Evolutionary conservation across 139 green algal genomes (phyloP), one percentile per base, ranked within the genome.

Genomic region (Mychonastes homosphaera): DNA sequence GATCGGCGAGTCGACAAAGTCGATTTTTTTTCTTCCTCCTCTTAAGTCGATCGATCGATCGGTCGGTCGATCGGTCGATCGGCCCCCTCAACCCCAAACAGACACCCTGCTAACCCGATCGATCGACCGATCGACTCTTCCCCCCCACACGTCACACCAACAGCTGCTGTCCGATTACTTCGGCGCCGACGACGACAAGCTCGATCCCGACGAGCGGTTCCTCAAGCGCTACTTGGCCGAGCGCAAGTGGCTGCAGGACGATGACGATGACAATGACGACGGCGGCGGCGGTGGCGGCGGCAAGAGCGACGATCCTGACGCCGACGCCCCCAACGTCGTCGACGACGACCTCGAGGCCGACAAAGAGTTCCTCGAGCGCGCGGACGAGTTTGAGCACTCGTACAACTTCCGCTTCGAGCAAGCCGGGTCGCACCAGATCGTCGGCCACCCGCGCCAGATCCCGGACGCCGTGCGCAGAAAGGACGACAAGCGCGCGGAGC

Each of bases 331-430:
- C 23, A 38, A 45, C 21, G 45, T 12, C 16, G 55, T 45, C 21
- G 54, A 33, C 4, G 32, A 67, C 19, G 71, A 87, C 50, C 70
- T 82, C 16, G 77, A 92, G 9, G 85, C 94, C 51, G 87, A 96
- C 58, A 84, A 91, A 54, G 54, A 78, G 43, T 79, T 80, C 50
- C 26, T 93, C 30, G 71, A 92, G 26, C 13, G 77, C 62, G 76
- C 78, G 21, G 90, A 96, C 33, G 32, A 61, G 8, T 97, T 90
- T 65, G 91, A 98, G 73, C 70, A 74, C 4, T 39, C 46, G 4
- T 97, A 93, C 64, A 98, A 97, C 74, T 97, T 96, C 76, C 74
- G 91, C 56, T 83, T 74, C 62, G 83, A 95, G 81, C 87, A 97
- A 72, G 79, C 82, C 0, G 85, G 83, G 2, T 64, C 46, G 0